Percentiles rank a stretch among this genome's conserved stretches.
Evolutionary conservation across 305 asterid genomes (phyloP).

Genomic region (Coffea humblotiana): DNA sequence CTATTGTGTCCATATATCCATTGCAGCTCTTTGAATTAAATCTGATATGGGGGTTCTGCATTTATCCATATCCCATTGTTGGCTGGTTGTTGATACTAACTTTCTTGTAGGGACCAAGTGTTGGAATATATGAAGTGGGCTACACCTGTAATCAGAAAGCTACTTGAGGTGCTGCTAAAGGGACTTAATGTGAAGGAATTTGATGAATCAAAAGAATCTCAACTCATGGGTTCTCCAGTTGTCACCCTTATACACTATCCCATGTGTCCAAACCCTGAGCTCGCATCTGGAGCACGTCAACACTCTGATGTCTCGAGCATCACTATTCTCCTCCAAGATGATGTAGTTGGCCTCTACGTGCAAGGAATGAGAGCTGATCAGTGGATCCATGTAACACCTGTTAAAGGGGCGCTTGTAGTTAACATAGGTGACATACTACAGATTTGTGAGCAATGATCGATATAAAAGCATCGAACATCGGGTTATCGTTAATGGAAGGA

Average conservation of each 20-base stretch:
- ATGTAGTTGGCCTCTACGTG: slow-evolving; percentile 53
- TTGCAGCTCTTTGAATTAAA: too few relatives aligned
- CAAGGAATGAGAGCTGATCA: slow-evolving; percentile 25
- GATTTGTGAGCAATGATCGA: slow-evolving; percentile 53
- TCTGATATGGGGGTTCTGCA: too few relatives aligned
- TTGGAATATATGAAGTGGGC: slow-evolving; percentile 44
- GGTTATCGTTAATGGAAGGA: slow-evolving; percentile 33
- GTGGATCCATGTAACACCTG: slow-evolving; percentile 53
- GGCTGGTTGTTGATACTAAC: background rate
- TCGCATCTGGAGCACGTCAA: slow-evolving; percentile 43
- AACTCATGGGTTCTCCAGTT: slow-evolving; percentile 21
- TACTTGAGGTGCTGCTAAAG: slow-evolving; percentile 37
- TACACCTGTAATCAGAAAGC: slow-evolving; percentile 40
- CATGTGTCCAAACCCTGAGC: slow-evolving; percentile 40
- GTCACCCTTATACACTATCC: slow-evolving; percentile 39
- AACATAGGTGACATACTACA: slow-evolving; percentile 52
- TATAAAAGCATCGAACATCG: slow-evolving; percentile 61
- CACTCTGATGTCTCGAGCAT: slow-evolving; percentile 45
- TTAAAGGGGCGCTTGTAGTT: slow-evolving; percentile 43
- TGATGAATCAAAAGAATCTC: slow-evolving; percentile 37
- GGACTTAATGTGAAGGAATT: slow-evolving; percentile 42
- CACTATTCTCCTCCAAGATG: slow-evolving; percentile 48
- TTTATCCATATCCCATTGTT: too few relatives aligned
- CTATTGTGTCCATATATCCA: too few relatives aligned
- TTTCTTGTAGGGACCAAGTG: slow-evolving; percentile 34